phyloP scores from a whole-genome alignment of 2,329 filamentous ascomycete species.

The Cordyceps tenuipes region DNA sequence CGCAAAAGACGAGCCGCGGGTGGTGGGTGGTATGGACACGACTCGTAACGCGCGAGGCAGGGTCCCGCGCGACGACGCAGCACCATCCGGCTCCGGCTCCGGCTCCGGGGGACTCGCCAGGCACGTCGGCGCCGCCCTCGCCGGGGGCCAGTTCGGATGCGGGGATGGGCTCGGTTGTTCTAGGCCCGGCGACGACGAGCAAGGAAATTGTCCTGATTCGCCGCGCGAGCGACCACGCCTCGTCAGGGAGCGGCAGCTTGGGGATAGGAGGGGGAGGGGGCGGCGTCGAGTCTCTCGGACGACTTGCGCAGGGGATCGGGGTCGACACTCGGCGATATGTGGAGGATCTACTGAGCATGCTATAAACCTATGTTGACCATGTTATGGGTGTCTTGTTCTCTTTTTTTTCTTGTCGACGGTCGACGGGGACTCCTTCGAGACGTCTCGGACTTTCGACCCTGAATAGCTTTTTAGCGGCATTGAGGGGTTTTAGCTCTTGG shows the following conservation, averaged over 20 bases:
- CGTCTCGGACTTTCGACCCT: neutral
- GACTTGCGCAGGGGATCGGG: slow-evolving; percentile 64
- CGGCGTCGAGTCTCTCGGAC: slow-evolving; percentile 32
- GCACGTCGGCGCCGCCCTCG: neutral
- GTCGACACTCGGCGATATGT: slow-evolving; percentile 70
- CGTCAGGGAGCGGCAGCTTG: slow-evolving; percentile 20
- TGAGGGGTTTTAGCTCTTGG: slow-evolving; percentile 2
- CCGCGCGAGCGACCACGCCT: slow-evolving; percentile 47
- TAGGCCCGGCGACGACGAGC: slow-evolving; percentile 19
- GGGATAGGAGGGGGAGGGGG: slow-evolving; percentile 39
- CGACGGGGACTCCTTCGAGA: neutral
- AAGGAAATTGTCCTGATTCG: slow-evolving; percentile 58
- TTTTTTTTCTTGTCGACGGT: neutral
- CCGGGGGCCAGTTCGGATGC: neutral
- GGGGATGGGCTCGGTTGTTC: slow-evolving; percentile 14
- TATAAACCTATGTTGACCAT: slow-evolving; percentile 16
- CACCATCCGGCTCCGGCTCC: slow-evolving; percentile 10
- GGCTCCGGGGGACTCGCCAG: neutral
- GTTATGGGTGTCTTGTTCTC: neutral
- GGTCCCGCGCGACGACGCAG: slow-evolving; percentile 1
- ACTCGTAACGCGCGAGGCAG: slow-evolving; percentile 29
- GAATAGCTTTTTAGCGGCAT: neutral
- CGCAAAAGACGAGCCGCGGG: slow-evolving; percentile 56
- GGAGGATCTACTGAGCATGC: slow-evolving; percentile 59
- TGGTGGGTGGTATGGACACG: slow-evolving; percentile 65